Conservation (phyloP, 2,329 filamentous ascomycete genomes). For the Aspergillus fumigatus region DNA sequence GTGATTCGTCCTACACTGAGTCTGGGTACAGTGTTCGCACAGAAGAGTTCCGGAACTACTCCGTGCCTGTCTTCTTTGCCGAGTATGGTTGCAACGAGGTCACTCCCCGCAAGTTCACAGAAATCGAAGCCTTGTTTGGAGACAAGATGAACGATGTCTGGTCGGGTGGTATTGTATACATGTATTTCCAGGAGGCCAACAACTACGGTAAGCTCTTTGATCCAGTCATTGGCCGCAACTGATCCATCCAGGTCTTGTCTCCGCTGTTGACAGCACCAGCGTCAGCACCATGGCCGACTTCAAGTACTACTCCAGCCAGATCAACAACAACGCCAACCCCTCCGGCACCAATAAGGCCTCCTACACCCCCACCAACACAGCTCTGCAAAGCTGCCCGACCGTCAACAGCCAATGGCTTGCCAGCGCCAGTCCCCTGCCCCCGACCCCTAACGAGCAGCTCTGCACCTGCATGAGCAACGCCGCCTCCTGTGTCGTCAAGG, state of each 20-base stretch:
- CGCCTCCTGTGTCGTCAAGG: constrained; percentile 63
- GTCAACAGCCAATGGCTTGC: constrained; percentile 63
- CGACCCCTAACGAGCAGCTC: constrained; percentile 68
- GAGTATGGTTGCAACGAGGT: constrained; percentile 90
- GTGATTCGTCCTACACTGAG: constrained; percentile 66
- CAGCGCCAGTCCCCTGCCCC: constrained; percentile 62
- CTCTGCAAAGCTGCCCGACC: constrained; percentile 64
- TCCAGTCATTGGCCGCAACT: background rate
- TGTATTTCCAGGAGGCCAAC: constrained; percentile 90
- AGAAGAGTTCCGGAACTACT: constrained; percentile 78
- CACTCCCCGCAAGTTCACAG: constrained; percentile 71
- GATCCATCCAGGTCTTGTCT: constrained; percentile 33
- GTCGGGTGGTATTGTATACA: constrained; percentile 95
- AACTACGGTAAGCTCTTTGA: constrained; percentile 62
- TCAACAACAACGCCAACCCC: constrained; percentile 60
- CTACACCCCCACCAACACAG: constrained; percentile 70
- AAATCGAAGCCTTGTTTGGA: constrained; percentile 75
- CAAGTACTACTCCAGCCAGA: constrained; percentile 62
- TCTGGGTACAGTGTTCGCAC: constrained; percentile 80
- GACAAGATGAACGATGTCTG: constrained; percentile 75
- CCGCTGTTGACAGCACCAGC: constrained; percentile 56
- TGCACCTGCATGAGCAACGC: constrained; percentile 79
- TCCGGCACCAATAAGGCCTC: constrained; percentile 57
- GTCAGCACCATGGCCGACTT: constrained; percentile 70
- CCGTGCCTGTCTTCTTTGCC: constrained; percentile 92